A percentile compares a stretch with the other conserved stretches of the same genome.
phyloP scores from a whole-genome alignment of 768 basidiomycete species.

The Phlebiopsis flavidoalba region DNA sequence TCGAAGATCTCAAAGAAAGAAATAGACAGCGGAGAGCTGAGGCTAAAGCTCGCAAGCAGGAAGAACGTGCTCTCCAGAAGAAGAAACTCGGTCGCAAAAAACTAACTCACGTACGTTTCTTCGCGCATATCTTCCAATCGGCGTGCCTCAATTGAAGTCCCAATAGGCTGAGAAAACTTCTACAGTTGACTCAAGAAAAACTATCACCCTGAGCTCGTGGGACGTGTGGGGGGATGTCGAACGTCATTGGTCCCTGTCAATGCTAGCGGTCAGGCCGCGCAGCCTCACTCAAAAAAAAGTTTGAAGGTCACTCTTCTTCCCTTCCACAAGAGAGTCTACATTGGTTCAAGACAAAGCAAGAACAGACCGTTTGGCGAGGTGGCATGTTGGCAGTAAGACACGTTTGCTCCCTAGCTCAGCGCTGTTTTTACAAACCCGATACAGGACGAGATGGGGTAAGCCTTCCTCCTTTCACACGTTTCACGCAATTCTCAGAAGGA shows the following conservation, averaged over 20 bases:
- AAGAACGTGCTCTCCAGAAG: conserved; percentile 43
- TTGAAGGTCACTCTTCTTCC: conserved; percentile 84
- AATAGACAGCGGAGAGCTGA: conserved; percentile 24
- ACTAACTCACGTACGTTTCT: conserved; percentile 57
- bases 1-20: conserved; percentile 8
- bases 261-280: conserved; percentile 64
- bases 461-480: neutral
- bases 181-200: conserved; percentile 51
- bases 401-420: conserved; percentile 7
- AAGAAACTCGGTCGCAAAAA: conserved; percentile 62
- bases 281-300: conserved; percentile 68
- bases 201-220: conserved; percentile 77
- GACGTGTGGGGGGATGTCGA: conserved; percentile 89
- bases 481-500: conserved; percentile 3
- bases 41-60: conserved; percentile 29
- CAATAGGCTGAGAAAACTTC: conserved; percentile 66
- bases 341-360: conserved; percentile 97
- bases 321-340: conserved; percentile 93
- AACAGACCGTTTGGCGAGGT: conserved; percentile 79
- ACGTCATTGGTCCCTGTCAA: conserved; percentile 51
- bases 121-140: neutral
- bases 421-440: conserved; percentile 19
- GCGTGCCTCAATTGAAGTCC: neutral
- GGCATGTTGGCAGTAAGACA: conserved; percentile 72
- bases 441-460: conserved; percentile 87